Percentiles rank a stretch among this genome's conserved stretches.
Conservation (phyloP, 495 filamentous ascomycete genomes). For the Gamarada debralockiae region DNA sequence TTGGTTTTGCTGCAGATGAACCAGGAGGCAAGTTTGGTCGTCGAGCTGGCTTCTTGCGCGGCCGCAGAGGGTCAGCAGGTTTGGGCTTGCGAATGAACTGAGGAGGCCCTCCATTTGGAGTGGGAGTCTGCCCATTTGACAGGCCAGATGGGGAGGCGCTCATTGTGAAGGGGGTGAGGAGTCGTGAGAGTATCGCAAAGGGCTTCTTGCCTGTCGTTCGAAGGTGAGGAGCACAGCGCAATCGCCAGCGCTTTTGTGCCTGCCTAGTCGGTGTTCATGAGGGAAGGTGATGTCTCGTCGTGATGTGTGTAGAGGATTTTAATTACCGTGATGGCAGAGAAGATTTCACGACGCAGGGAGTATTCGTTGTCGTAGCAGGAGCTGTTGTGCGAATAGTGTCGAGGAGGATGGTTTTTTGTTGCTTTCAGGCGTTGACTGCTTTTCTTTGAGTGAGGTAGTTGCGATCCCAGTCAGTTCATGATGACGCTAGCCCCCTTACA, state of each 20-base stretch:
- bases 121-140: conserved; percentile 41
- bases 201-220: neutral
- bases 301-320: too few relatives aligned
- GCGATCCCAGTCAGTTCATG: too few relatives aligned
- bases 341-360: too few relatives aligned
- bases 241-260: conserved; percentile 1
- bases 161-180: conserved; percentile 36
- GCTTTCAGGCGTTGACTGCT: too few relatives aligned
- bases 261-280: conserved; percentile 4
- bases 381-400: too few relatives aligned
- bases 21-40: conserved; percentile 24
- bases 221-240: conserved; percentile 1
- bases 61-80: conserved; percentile 63
- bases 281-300: neutral
- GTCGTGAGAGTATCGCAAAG: neutral
- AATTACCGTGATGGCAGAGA: too few relatives aligned
- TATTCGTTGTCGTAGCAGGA: too few relatives aligned
- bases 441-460: too few relatives aligned
- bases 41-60: conserved; percentile 50
- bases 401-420: too few relatives aligned
- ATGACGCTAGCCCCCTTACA: too few relatives aligned
- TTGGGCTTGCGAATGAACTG: conserved; percentile 42
- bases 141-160: conserved; percentile 52
- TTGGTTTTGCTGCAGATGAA: conserved; percentile 23
- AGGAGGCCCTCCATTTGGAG: conserved; percentile 28